These are phyloP conservation scores for Entomortierella beljakovae DNA, from an alignment of 192 early-diverging fungal species.

Conservation along the genomic window DNA sequence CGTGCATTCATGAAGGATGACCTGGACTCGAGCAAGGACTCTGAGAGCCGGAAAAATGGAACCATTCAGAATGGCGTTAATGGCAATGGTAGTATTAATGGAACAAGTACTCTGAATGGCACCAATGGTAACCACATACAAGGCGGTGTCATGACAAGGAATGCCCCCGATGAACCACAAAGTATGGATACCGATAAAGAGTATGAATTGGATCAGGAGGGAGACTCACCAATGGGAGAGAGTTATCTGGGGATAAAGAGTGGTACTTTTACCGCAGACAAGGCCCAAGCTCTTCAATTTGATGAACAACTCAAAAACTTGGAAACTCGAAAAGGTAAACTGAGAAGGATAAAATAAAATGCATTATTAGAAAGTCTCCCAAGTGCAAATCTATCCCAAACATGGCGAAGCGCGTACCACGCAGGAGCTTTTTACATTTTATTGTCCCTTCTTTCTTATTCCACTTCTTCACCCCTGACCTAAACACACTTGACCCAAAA, in stretches of 20 bases:
- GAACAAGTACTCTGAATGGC: neutral
- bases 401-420: too few species aligned
- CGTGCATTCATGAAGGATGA: conserved; percentile 65
- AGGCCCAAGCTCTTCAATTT: conserved; percentile 36
- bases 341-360: neutral
- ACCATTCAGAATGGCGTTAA: conserved; percentile 9
- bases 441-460: neutral
- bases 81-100: conserved; percentile 11
- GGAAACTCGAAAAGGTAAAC: conserved; percentile 50
- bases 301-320: conserved; percentile 55
- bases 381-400: too few species aligned
- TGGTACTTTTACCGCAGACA: conserved; percentile 32
- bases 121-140: conserved; percentile 11
- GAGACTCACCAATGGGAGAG: conserved; percentile 52
- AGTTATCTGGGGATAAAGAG: conserved; percentile 7
- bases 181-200: conserved; percentile 30
- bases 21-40: conserved; percentile 39
- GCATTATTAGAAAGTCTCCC: neutral
- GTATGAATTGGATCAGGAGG: conserved; percentile 39
- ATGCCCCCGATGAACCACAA: conserved; percentile 28
- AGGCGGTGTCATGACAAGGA: conserved; percentile 39
- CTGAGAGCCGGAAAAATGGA: conserved; percentile 20
- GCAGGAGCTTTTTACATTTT: neutral
- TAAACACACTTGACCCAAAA: neutral
- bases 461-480: neutral